phyloP scores from a whole-genome alignment of 2,329 filamentous ascomycete genomes.

The Trichoderma atrobrunneum region DNA sequence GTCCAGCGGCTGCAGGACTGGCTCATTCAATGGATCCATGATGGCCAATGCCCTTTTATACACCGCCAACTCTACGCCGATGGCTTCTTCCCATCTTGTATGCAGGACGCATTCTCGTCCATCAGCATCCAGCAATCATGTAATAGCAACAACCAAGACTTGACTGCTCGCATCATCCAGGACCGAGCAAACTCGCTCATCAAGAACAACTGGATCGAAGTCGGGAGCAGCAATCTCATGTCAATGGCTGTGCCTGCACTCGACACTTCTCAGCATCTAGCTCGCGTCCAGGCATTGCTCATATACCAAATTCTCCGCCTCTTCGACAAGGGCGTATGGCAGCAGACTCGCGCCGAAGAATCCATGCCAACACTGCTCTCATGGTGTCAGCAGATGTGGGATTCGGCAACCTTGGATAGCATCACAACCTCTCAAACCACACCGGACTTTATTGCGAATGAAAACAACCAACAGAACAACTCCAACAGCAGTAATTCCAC shows the following conservation, averaged over 20 bases:
- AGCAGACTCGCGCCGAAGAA: background rate
- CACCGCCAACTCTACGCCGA: background rate
- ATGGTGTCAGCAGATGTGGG: background rate
- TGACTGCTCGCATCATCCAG: background rate
- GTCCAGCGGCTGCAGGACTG: background rate
- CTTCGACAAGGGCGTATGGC: background rate
- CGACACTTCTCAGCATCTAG: background rate
- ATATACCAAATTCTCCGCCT: background rate
- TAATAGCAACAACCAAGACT: background rate
- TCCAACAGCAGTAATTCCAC: background rate
- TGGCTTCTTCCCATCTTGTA: background rate
- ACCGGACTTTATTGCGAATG: background rate
- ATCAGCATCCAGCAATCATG: background rate
- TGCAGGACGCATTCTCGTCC: background rate
- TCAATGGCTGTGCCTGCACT: background rate
- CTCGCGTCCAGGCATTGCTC: background rate
- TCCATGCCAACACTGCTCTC: background rate
- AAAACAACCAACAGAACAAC: background rate
- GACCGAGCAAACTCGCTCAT: background rate
- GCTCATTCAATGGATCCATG: background rate
- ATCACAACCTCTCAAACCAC: background rate
- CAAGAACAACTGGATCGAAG: background rate
- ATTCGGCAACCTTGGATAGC: background rate
- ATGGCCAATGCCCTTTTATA: background rate
- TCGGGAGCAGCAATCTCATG: background rate